phyloP scores from a whole-genome alignment of 176 grass and related monocot species.

The Secale cereale region DNA sequence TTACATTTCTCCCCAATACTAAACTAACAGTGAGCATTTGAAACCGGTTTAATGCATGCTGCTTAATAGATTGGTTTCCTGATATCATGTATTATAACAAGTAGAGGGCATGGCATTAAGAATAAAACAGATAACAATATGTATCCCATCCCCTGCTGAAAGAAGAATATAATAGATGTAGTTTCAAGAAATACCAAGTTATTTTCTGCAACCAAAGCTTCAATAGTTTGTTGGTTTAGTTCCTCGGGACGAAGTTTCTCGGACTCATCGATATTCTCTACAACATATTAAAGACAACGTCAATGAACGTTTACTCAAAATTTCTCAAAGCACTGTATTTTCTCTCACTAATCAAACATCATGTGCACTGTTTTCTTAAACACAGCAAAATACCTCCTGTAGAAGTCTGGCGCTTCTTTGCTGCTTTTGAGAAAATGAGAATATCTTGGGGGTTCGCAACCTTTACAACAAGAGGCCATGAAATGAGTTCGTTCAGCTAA shows the following conservation, averaged over 20 bases:
- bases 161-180: conserved; percentile 10
- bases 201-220: conserved; percentile 94
- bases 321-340: neutral
- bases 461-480: conserved; percentile 45
- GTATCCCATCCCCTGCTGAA: conserved; percentile 12
- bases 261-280: conserved; percentile 72
- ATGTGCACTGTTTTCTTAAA: neutral
- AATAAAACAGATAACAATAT: conserved; percentile 12
- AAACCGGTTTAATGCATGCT: neutral
- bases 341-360: neutral
- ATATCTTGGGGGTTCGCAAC: conserved; percentile 99
- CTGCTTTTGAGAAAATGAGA: conserved; percentile 91
- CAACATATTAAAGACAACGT: conserved; percentile 29
- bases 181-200: conserved; percentile 79
- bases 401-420: conserved; percentile 62
- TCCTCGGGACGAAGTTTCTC: conserved; percentile 96
- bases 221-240: conserved; percentile 98
- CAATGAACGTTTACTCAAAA: conserved; percentile 28
- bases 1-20: neutral
- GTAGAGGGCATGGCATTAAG: neutral
- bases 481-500: conserved; percentile 26
- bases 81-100: neutral
- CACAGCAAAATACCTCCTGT: conserved; percentile 59
- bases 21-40: neutral
- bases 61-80: neutral